A percentile compares a stretch with the other conserved stretches of the same genome.
Conservation (phyloP, 352 stramenopile species). For the Pythium vanterpoolii region DNA sequence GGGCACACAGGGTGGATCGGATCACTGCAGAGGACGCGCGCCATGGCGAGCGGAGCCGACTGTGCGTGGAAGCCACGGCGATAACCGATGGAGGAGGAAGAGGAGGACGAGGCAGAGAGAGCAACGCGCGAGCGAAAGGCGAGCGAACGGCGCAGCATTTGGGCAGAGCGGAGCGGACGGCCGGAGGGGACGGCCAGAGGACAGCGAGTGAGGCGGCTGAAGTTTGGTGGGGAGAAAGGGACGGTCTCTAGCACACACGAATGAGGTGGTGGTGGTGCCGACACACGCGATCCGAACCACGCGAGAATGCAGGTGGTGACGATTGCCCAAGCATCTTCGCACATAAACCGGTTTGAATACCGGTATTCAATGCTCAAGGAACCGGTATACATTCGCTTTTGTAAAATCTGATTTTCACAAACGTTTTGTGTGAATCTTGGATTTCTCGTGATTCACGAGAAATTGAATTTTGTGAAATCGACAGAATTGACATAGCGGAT, state of each 20-base stretch:
- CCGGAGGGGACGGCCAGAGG: not conserved
- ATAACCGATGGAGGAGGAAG: slow-evolving; percentile 22
- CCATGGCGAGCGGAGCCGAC: slow-evolving; percentile 43
- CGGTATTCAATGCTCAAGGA: not conserved
- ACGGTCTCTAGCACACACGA: too few relatives aligned
- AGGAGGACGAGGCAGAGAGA: not conserved
- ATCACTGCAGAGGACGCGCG: slow-evolving; percentile 86
- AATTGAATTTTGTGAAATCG: too few relatives aligned
- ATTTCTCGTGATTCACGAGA: too few relatives aligned
- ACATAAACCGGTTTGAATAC: slow-evolving; percentile 2
- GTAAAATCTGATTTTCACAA: not conserved
- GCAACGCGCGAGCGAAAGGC: slow-evolving; percentile 28
- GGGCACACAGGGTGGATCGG: slow-evolving; percentile 81
- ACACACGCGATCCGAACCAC: not conserved
- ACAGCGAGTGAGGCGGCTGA: not conserved
- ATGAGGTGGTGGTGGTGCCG: slow-evolving; percentile 7
- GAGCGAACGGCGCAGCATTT: slow-evolving; percentile 53
- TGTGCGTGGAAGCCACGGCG: slow-evolving; percentile 35
- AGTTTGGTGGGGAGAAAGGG: not conserved
- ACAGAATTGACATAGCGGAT: too few relatives aligned
- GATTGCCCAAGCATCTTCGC: not conserved
- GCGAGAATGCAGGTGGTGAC: slow-evolving; percentile 4
- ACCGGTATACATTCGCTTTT: not conserved
- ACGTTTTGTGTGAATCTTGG: too few relatives aligned
- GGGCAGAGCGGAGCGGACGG: not conserved